These are phyloP conservation scores for Trichocladium uniseriatum DNA, from an alignment of 495 filamentous ascomycete genomes.

Conservation along the genomic window DNA sequence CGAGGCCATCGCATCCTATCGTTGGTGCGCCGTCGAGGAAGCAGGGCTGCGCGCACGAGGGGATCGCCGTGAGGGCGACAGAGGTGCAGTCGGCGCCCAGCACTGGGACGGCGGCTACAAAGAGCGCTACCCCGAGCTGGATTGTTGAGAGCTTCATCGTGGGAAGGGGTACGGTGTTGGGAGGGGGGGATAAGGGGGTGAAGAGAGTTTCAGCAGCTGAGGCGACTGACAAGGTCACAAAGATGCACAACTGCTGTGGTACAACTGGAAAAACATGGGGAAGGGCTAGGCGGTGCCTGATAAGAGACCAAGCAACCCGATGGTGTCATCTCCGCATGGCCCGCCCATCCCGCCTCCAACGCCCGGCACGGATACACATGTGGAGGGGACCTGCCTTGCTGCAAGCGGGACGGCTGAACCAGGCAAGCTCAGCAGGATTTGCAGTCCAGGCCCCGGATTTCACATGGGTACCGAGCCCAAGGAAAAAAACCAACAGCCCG, in stretches of 20 bases:
- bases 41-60: conserved; percentile 25
- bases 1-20: conserved; percentile 22
- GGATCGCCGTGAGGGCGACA: conserved; percentile 22
- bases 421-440: not conserved
- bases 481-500: not conserved
- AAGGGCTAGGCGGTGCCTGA: too few relatives aligned
- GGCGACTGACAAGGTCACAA: too few relatives aligned
- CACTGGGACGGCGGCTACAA: not conserved
- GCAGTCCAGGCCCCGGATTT: not conserved
- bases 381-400: not conserved
- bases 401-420: not conserved
- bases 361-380: not conserved
- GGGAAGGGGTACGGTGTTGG: not conserved
- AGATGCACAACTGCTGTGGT: too few relatives aligned
- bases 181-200: too few relatives aligned
- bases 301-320: too few relatives aligned
- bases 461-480: not conserved
- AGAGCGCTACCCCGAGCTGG: not conserved
- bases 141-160: conserved; percentile 12
- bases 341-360: too few relatives aligned
- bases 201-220: too few relatives aligned
- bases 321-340: too few relatives aligned
- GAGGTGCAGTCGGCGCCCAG: conserved; percentile 11
- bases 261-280: too few relatives aligned
- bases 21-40: conserved; percentile 19